phyloP scores from a whole-genome alignment of 495 filamentous ascomycete genomes.

The Bombardia bombarda region DNA sequence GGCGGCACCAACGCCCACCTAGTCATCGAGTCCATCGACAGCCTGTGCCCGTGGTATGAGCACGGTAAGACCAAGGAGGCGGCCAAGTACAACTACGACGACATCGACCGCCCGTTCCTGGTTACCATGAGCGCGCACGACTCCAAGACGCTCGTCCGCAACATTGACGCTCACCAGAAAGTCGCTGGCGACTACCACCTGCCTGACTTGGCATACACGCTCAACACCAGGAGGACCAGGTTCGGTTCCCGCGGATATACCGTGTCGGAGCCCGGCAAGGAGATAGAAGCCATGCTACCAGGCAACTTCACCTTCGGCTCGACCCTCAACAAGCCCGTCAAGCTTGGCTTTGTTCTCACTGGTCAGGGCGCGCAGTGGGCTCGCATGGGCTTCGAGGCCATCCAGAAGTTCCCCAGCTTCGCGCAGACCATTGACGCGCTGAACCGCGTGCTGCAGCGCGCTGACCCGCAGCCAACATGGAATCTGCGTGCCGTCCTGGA shows the following conservation, averaged over 20 bases:
- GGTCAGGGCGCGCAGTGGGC: slow-evolving; percentile 23
- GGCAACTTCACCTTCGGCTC: not conserved
- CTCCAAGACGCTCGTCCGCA: not conserved
- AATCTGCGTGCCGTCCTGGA: not conserved
- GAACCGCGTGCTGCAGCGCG: no score
- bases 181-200: slow-evolving; percentile 9
- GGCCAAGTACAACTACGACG: no score
- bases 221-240: slow-evolving; percentile 8
- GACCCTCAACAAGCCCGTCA: not conserved
- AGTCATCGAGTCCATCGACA: slow-evolving; percentile 29
- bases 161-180: not conserved
- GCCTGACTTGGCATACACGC: slow-evolving; percentile 8
- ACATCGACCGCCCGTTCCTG: not conserved
- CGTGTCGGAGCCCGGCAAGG: not conserved
- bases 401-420: not conserved
- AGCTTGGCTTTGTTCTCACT: not conserved
- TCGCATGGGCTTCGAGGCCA: slow-evolving; percentile 15
- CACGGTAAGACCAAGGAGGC: no score
- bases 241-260: not conserved
- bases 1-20: slow-evolving; percentile 49
- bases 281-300: not conserved
- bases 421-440: not conserved
- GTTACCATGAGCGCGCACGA: not conserved
- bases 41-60: not conserved
- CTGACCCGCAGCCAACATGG: not conserved